These are phyloP conservation scores for Bolboschoenoplectus hybrid DNA, from an alignment of 202 grass and related monocot species.

Conservation along the genomic window DNA sequence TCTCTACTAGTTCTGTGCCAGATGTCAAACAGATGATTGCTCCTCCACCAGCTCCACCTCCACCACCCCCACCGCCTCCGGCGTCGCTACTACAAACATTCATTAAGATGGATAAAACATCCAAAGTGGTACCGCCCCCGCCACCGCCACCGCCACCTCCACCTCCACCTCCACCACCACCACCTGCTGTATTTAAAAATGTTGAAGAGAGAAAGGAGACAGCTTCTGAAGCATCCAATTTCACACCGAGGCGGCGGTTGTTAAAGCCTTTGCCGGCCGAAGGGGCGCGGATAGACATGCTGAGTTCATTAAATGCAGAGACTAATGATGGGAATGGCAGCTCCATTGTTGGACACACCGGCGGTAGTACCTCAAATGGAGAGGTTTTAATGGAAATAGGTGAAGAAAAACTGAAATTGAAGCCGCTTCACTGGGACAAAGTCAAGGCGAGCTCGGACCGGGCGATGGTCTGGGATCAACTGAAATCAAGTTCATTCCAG, in stretches of 20 bases:
- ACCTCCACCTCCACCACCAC: slow-evolving; percentile 34
- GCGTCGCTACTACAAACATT: slow-evolving; percentile 37
- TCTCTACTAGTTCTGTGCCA: slow-evolving; percentile 63
- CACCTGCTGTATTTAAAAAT: slow-evolving; percentile 8
- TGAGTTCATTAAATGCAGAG: slow-evolving; percentile 50
- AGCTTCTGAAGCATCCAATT: slow-evolving; percentile 35
- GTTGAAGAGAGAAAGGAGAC: slow-evolving; percentile 32
- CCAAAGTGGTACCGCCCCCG: slow-evolving; percentile 42
- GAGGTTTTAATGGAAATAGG: slow-evolving; percentile 41
- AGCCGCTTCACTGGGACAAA: slow-evolving; percentile 98
- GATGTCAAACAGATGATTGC: slow-evolving; percentile 82
- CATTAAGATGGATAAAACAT: slow-evolving; percentile 28
- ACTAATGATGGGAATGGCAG: slow-evolving; percentile 47
- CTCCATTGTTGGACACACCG: slow-evolving; percentile 39
- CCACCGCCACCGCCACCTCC: slow-evolving; percentile 39
- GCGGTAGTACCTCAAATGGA: slow-evolving; percentile 33
- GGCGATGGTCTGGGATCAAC: slow-evolving; percentile 95
- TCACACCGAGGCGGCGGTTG: slow-evolving; percentile 59
- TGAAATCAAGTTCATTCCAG: slow-evolving; percentile 99
- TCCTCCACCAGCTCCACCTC: slow-evolving; percentile 46
- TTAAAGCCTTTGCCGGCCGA: slow-evolving; percentile 82
- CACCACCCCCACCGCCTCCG: slow-evolving; percentile 39
- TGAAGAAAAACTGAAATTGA: slow-evolving; percentile 69
- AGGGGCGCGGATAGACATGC: slow-evolving; percentile 64
- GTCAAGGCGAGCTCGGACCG: slow-evolving; percentile 86